These are phyloP conservation scores for Eustoma russellianum DNA, from an alignment of 257 asterid species.

Conservation along the genomic window DNA sequence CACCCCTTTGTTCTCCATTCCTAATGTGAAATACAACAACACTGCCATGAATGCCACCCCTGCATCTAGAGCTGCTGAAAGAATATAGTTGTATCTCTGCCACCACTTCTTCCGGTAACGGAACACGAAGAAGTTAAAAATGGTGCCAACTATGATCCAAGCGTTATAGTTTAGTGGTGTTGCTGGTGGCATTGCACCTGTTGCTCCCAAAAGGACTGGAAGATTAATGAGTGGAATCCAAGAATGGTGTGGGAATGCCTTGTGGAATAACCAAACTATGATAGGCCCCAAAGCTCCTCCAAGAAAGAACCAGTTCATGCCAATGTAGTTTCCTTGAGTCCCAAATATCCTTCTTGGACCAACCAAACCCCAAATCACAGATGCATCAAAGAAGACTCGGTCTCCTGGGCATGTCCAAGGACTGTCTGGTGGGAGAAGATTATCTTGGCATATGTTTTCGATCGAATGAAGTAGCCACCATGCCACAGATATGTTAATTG, in stretches of 20 bases:
- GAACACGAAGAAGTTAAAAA: slow-evolving; percentile 36
- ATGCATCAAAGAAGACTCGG: slow-evolving; percentile 42
- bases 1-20: slow-evolving; percentile 10
- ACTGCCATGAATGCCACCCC: slow-evolving; percentile 48
- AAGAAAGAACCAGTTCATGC: slow-evolving; percentile 46
- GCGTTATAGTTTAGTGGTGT: slow-evolving; percentile 43
- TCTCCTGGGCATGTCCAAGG: slow-evolving; percentile 50
- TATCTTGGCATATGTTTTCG: slow-evolving; percentile 37
- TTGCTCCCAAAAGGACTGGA: slow-evolving; percentile 46
- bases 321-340: slow-evolving; percentile 29
- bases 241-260: slow-evolving; percentile 22
- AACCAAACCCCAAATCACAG: slow-evolving; percentile 57
- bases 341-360: slow-evolving; percentile 54
- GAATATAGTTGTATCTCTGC: slow-evolving; percentile 43
- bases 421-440: slow-evolving; percentile 25
- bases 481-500: slow-evolving; percentile 25
- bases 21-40: slow-evolving; percentile 24
- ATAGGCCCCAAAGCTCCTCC: slow-evolving; percentile 40
- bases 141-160: slow-evolving; percentile 32
- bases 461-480: slow-evolving; percentile 49
- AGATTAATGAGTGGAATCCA: slow-evolving; percentile 36
- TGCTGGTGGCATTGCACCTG: slow-evolving; percentile 52
- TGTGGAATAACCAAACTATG: slow-evolving; percentile 31
- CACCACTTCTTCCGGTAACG: slow-evolving; percentile 35
- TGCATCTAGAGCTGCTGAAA: slow-evolving; percentile 55